A percentile compares a stretch with the other conserved stretches of the same genome.
Conservation (phyloP, 441 rosid species). For the Mallotus repandus region DNA sequence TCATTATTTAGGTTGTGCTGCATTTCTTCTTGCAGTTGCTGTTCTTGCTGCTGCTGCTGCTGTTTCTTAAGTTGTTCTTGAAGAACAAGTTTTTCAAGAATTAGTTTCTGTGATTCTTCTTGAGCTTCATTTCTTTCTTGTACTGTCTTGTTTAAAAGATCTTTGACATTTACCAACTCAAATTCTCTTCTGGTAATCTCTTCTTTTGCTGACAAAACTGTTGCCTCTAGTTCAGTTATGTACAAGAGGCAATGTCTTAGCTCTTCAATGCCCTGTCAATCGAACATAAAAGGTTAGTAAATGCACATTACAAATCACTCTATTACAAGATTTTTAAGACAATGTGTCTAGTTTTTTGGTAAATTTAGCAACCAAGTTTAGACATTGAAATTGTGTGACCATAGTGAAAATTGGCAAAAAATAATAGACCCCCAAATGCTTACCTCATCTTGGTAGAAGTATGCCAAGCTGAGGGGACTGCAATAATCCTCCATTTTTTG, state of each 20-base stretch:
- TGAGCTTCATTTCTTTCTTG: constrained; percentile 62
- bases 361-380: too few relatives aligned
- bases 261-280: constrained; percentile 61
- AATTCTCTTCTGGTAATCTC: constrained; percentile 56
- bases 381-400: too few relatives aligned
- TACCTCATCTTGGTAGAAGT: constrained; percentile 48
- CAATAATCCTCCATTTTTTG: constrained; percentile 50
- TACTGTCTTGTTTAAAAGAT: constrained; percentile 39
- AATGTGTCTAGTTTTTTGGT: too few relatives aligned
- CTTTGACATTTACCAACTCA: constrained; percentile 51
- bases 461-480: constrained; percentile 42
- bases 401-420: neutral
- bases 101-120: constrained; percentile 39
- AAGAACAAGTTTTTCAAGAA: constrained; percentile 42
- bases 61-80: constrained; percentile 40
- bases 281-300: neutral
- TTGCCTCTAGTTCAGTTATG: constrained; percentile 61
- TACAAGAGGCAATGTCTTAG: constrained; percentile 48
- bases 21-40: constrained; percentile 22
- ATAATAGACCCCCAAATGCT: neutral
- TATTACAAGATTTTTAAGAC: too few relatives aligned
- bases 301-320: neutral
- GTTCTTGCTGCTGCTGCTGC: constrained; percentile 23
- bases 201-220: constrained; percentile 56
- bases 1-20: constrained; percentile 16